Evolutionary conservation across 2,329 filamentous ascomycete species (phyloP).

Genomic region (Xylaria sp.): DNA sequence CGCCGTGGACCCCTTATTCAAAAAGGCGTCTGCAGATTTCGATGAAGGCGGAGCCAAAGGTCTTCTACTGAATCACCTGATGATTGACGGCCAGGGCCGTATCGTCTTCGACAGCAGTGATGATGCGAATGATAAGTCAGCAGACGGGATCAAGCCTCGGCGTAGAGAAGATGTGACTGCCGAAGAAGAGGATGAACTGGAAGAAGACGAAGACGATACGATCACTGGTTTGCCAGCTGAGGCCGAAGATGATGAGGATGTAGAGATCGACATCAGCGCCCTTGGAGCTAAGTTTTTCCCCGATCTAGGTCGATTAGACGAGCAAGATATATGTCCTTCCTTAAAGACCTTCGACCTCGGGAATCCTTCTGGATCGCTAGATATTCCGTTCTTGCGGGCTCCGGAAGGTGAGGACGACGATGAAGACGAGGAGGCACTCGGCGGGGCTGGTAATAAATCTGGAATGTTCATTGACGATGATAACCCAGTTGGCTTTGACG

Average conservation of each 20-base stretch:
- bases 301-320: slow-evolving; percentile 78
- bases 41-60: slow-evolving; percentile 98
- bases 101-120: slow-evolving; percentile 99
- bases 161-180: slow-evolving; percentile 52
- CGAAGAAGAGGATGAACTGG: slow-evolving; percentile 55
- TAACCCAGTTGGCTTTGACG: slow-evolving; percentile 83
- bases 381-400: slow-evolving; percentile 92
- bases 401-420: slow-evolving; percentile 82
- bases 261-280: slow-evolving; percentile 81
- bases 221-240: slow-evolving; percentile 57
- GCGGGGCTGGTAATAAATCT: slow-evolving; percentile 72
- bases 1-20: slow-evolving; percentile 96
- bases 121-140: slow-evolving; percentile 70
- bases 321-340: slow-evolving; percentile 93
- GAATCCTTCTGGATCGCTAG: slow-evolving; percentile 82
- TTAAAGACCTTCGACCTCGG: slow-evolving; percentile 94
- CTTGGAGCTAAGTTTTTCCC: slow-evolving; percentile 88
- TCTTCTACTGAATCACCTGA: slow-evolving; percentile 92
- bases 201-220: slow-evolving; percentile 52
- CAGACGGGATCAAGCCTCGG: slow-evolving; percentile 53
- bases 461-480: slow-evolving; percentile 89
- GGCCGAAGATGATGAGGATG: slow-evolving; percentile 63
- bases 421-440: slow-evolving; percentile 64
- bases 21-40: slow-evolving; percentile 97
- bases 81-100: slow-evolving; percentile 88